Evolutionary conservation across 2,329 filamentous ascomycete species (phyloP).

Genomic region (Aureobasidium pullulans): DNA sequence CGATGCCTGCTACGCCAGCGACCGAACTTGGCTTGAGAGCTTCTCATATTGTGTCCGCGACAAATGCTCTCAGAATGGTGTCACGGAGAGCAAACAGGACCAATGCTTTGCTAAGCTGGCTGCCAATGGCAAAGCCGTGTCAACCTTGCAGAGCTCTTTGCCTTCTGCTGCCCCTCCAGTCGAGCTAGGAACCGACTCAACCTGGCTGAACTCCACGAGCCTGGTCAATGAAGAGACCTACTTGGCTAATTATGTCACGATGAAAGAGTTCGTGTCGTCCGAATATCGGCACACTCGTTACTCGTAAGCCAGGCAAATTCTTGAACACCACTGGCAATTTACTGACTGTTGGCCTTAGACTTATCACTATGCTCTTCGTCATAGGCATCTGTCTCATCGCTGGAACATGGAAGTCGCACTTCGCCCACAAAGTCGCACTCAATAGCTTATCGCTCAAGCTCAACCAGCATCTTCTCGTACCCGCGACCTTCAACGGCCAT

Average conservation of each 20-base stretch:
- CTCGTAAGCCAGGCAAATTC: slow-evolving; percentile 20
- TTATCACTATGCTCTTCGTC: slow-evolving; percentile 19
- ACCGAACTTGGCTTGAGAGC: slow-evolving; percentile 22
- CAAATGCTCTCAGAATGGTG: slow-evolving; percentile 19
- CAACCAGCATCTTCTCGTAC: background rate
- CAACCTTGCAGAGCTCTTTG: background rate
- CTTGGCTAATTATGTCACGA: slow-evolving; percentile 22
- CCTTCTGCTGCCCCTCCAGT: background rate
- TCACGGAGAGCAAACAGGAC: background rate
- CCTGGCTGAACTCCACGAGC: slow-evolving; percentile 24
- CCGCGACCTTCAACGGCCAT: background rate
- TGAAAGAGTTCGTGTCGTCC: slow-evolving; percentile 24
- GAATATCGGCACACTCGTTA: slow-evolving; percentile 27
- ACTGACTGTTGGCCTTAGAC: slow-evolving; percentile 10
- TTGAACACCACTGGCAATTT: no score
- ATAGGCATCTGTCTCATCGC: slow-evolving; percentile 14
- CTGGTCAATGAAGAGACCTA: slow-evolving; percentile 25
- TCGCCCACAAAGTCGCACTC: slow-evolving; percentile 6
- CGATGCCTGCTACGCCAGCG: slow-evolving; percentile 25
- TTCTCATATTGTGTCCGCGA: slow-evolving; percentile 25
- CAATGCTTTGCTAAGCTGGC: background rate
- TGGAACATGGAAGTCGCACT: slow-evolving; percentile 8
- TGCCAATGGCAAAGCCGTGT: background rate
- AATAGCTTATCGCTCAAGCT: background rate
- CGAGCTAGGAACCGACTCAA: slow-evolving; percentile 14